Percentiles rank a stretch among this genome's conserved stretches.
These are phyloP conservation scores for Austroboletus niveus DNA, from an alignment of 1,284 basidiomycete genomes.

Conservation along the genomic window DNA sequence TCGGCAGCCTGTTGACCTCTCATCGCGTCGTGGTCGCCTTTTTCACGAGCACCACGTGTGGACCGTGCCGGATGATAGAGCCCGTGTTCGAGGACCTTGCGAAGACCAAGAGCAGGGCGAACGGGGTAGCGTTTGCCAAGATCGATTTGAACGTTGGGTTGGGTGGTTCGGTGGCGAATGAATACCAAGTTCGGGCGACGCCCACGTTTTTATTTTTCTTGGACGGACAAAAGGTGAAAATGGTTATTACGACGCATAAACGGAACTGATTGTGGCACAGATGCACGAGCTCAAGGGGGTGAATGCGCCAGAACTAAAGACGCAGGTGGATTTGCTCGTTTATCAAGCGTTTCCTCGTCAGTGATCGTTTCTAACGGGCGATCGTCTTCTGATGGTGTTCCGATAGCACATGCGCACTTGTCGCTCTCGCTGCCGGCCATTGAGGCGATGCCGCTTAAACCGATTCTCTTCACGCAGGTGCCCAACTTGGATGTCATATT, in stretches of 20 bases:
- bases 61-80: constrained; percentile 63
- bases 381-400: constrained; percentile 6
- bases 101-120: constrained; percentile 37
- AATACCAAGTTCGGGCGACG: constrained; percentile 73
- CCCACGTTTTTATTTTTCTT: constrained; percentile 87
- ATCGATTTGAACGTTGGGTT: constrained; percentile 74
- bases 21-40: constrained; percentile 59
- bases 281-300: constrained; percentile 74
- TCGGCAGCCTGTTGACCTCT: constrained; percentile 46
- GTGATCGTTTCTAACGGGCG: constrained; percentile 37
- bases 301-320: constrained; percentile 60
- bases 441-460: constrained; percentile 63
- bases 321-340: constrained; percentile 69
- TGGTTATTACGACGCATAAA: not conserved
- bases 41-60: constrained; percentile 64
- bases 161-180: constrained; percentile 55
- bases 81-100: constrained; percentile 60
- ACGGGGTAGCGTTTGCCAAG: constrained; percentile 71
- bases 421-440: constrained; percentile 60
- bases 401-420: constrained; percentile 72
- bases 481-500: constrained; percentile 68
- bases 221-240: constrained; percentile 66
- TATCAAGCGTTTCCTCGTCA: constrained; percentile 76
- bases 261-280: constrained; percentile 38
- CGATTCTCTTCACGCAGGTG: constrained; percentile 73